Conservation (phyloP, 2,329 filamentous ascomycete genomes). For the Immersiporthe knoxdaviesiana region DNA sequence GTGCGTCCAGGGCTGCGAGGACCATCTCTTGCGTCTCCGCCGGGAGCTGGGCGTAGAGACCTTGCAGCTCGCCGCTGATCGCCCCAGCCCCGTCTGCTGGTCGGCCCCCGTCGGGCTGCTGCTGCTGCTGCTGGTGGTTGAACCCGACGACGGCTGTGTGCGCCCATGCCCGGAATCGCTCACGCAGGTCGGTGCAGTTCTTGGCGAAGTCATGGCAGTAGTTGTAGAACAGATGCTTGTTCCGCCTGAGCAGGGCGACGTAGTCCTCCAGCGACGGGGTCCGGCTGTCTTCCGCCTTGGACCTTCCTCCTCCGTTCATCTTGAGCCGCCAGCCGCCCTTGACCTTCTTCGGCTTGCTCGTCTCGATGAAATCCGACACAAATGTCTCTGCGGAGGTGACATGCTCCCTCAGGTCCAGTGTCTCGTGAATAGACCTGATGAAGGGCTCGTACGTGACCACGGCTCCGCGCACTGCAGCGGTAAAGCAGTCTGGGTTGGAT, state of each 20-base stretch:
- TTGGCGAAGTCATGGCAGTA: conserved; percentile 72
- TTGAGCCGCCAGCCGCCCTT: conserved; percentile 47
- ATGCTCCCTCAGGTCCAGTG: conserved; percentile 71
- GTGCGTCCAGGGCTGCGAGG: conserved; percentile 58
- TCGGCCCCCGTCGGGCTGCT: conserved; percentile 16
- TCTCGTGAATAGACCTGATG: conserved; percentile 71
- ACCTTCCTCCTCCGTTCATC: conserved; percentile 39
- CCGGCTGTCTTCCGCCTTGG: conserved; percentile 40
- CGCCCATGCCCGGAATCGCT: conserved; percentile 64
- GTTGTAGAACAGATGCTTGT: conserved; percentile 65
- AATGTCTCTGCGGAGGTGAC: conserved; percentile 70
- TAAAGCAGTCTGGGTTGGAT: conserved; percentile 72
- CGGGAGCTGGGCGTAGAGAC: conserved; percentile 52
- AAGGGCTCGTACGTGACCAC: conserved; percentile 74
- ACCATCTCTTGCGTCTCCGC: conserved; percentile 50
- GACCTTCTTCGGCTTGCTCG: conserved; percentile 53
- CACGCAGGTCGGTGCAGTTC: conserved; percentile 67
- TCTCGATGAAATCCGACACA: conserved; percentile 70
- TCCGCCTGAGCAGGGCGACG: conserved; percentile 66
- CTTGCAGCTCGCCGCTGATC: conserved; percentile 46
- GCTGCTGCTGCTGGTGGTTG: conserved; percentile 38
- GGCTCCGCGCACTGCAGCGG: conserved; percentile 65
- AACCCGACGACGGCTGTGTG: conserved; percentile 63
- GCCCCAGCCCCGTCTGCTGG: conserved; percentile 31
- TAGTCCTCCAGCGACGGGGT: conserved; percentile 72